A percentile compares a stretch with the other conserved stretches of the same genome.
phyloP scores from a whole-genome alignment of 2,329 filamentous ascomycete species.

The Stromatinia cepivora region DNA sequence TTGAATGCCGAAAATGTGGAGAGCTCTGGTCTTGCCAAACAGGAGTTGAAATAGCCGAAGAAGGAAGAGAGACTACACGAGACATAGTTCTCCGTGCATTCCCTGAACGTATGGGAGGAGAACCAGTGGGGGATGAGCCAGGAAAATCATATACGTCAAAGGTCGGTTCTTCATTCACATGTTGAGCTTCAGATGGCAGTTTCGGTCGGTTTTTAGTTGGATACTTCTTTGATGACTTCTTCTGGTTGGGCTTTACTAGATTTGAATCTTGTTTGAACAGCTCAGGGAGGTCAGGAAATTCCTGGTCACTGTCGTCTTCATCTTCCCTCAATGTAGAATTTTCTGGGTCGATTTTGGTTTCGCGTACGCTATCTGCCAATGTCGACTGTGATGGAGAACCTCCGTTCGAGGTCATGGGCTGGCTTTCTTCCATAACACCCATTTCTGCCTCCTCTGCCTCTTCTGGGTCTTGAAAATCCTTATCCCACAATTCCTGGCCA shows the following conservation, averaged over 20 bases:
- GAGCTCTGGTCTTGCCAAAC: slow-evolving; percentile 24
- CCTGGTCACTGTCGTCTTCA: slow-evolving; percentile 33
- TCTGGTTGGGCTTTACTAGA: background rate
- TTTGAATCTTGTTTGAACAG: slow-evolving; percentile 26
- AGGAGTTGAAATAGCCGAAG: slow-evolving; percentile 29
- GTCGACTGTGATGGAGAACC: slow-evolving; percentile 26
- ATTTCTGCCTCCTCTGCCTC: slow-evolving; percentile 20
- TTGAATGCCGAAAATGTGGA: slow-evolving; percentile 4
- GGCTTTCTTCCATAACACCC: slow-evolving; percentile 31
- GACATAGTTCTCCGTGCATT: slow-evolving; percentile 22
- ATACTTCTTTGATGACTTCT: slow-evolving; percentile 29
- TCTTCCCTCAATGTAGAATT: slow-evolving; percentile 7
- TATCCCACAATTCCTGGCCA: slow-evolving; percentile 33
- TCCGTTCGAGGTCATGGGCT: slow-evolving; percentile 33
- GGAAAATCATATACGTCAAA: slow-evolving; percentile 43
- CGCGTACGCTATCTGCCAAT: background rate
- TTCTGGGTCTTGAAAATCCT: slow-evolving; percentile 31
- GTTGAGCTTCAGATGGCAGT: background rate
- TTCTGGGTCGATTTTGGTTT: background rate
- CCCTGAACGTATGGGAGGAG: slow-evolving; percentile 30
- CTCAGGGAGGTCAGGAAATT: slow-evolving; percentile 39
- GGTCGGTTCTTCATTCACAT: background rate
- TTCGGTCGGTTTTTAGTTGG: slow-evolving; percentile 31
- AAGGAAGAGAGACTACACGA: slow-evolving; percentile 27
- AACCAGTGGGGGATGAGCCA: slow-evolving; percentile 45